phyloP scores from a whole-genome alignment of 2,329 filamentous ascomycete species.

The Trichoderma cornu-damae region DNA sequence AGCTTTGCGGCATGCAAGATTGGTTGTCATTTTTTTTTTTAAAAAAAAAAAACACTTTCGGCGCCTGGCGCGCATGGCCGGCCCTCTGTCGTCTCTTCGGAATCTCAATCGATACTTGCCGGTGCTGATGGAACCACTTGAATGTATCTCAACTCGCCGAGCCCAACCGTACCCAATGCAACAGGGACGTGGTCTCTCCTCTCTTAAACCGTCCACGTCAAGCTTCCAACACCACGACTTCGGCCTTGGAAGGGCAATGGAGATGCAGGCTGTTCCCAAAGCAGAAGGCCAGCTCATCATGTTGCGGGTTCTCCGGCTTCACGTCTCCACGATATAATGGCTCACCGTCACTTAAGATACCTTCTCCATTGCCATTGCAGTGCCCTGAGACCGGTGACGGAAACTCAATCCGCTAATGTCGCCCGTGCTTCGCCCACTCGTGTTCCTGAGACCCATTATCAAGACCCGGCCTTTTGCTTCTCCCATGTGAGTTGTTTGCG shows the following conservation, averaged over 20 bases:
- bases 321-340: constrained; percentile 10
- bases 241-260: constrained; percentile 7
- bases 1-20: constrained; percentile 4
- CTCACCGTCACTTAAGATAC: constrained; percentile 15
- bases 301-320: constrained; percentile 13
- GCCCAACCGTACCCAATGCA: constrained; percentile 21
- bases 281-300: constrained; percentile 31
- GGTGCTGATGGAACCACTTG: constrained; percentile 6
- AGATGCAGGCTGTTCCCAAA: constrained; percentile 31
- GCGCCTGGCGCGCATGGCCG: constrained; percentile 9
- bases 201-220: constrained; percentile 9
- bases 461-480: background rate
- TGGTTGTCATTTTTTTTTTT: constrained; percentile 6
- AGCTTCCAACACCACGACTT: background rate
- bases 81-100: background rate
- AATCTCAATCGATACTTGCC: background rate
- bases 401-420: constrained; percentile 9
- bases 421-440: constrained; percentile 1
- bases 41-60: constrained; percentile 3
- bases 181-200: constrained; percentile 8
- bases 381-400: background rate
- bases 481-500: constrained; percentile 8
- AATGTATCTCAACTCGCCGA: constrained; percentile 2
- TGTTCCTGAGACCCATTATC: constrained; percentile 3
- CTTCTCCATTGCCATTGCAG: constrained; percentile 3